These are phyloP conservation scores for Phytophthora pluvialis DNA, from an alignment of 352 stramenopile species.

Conservation along the genomic window DNA sequence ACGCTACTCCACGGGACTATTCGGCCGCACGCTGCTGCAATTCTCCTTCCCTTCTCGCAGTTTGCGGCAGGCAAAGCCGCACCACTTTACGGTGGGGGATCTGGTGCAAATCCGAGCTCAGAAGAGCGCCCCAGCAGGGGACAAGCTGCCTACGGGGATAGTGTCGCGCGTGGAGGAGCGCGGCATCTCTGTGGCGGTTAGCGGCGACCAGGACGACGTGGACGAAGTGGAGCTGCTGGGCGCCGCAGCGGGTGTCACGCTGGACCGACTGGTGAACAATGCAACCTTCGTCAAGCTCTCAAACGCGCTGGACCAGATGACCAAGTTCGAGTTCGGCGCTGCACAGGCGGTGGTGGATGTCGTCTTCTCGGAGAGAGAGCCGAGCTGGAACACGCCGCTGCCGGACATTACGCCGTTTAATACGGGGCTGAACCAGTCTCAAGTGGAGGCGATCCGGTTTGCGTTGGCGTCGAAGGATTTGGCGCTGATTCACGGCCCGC, in stretches of 20 bases:
- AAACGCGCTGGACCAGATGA: constrained; percentile 65
- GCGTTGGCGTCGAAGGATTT: constrained; percentile 88
- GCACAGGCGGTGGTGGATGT: constrained; percentile 74
- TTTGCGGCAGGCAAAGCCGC: constrained; percentile 60
- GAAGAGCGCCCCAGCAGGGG: constrained; percentile 12
- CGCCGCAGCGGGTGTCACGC: constrained; percentile 42
- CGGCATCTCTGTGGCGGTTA: constrained; percentile 62
- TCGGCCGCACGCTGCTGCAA: constrained; percentile 68
- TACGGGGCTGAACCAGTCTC: constrained; percentile 70
- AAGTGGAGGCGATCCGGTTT: constrained; percentile 78
- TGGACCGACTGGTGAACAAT: constrained; percentile 89
- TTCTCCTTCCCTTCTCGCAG: constrained; percentile 54
- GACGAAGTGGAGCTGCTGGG: constrained; percentile 54
- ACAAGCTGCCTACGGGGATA: constrained; percentile 58
- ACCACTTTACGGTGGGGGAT: constrained; percentile 87
- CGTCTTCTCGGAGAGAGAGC: constrained; percentile 59
- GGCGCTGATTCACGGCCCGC: constrained; percentile 92
- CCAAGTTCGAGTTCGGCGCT: constrained; percentile 64
- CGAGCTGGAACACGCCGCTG: constrained; percentile 59
- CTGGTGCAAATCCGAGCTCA: constrained; percentile 80
- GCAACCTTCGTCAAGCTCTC: constrained; percentile 84
- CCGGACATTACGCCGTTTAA: constrained; percentile 59
- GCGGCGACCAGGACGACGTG: constrained; percentile 56
- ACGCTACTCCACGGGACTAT: constrained; percentile 61
- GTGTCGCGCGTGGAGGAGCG: constrained; percentile 68